A percentile compares a stretch with the other conserved stretches of the same genome.
phyloP scores from a whole-genome alignment of 1,284 basidiomycete species.

The Papiliotrema nemorosa region DNA sequence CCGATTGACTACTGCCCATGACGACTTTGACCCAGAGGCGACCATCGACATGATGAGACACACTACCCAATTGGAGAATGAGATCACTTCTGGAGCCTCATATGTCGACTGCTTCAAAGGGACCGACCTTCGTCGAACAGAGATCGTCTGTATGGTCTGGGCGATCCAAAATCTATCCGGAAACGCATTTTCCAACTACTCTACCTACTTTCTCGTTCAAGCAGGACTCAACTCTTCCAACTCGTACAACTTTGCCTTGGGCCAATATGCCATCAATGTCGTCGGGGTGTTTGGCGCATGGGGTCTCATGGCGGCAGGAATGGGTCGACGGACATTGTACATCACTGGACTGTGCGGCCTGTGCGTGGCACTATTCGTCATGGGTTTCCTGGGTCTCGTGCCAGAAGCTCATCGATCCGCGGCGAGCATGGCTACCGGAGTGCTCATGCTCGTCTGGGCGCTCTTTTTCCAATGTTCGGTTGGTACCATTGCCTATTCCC shows the following conservation, averaged over 20 bases:
- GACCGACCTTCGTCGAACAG: conserved; percentile 31
- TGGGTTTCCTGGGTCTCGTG: conserved; percentile 52
- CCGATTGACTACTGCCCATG: conserved; percentile 11
- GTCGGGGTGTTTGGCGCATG: conserved; percentile 45
- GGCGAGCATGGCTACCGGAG: conserved; percentile 47
- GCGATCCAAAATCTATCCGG: conserved; percentile 39
- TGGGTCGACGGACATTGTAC: conserved; percentile 52
- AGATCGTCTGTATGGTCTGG: conserved; percentile 19
- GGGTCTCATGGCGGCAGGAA: conserved; percentile 45
- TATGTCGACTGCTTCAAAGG: conserved; percentile 48
- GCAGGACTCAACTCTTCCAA: conserved; percentile 39
- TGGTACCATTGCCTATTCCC: conserved; percentile 40
- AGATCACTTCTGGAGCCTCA: conserved; percentile 28
- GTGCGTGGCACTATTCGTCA: conserved; percentile 50
- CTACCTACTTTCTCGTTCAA: conserved; percentile 42
- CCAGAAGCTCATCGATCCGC: conserved; percentile 23
- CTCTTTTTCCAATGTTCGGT: conserved; percentile 46
- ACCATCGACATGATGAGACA: conserved; percentile 31
- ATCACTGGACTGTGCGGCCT: conserved; percentile 51
- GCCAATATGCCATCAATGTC: conserved; percentile 38
- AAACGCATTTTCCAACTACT: conserved; percentile 31
- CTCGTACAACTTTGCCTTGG: conserved; percentile 41
- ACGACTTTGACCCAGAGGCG: conserved; percentile 6
- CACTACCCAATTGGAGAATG: conserved; percentile 28
- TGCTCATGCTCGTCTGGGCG: conserved; percentile 51